These are phyloP conservation scores for Phytophthora agathidicida DNA, from an alignment of 352 stramenopile genomes.

Conservation along the genomic window DNA sequence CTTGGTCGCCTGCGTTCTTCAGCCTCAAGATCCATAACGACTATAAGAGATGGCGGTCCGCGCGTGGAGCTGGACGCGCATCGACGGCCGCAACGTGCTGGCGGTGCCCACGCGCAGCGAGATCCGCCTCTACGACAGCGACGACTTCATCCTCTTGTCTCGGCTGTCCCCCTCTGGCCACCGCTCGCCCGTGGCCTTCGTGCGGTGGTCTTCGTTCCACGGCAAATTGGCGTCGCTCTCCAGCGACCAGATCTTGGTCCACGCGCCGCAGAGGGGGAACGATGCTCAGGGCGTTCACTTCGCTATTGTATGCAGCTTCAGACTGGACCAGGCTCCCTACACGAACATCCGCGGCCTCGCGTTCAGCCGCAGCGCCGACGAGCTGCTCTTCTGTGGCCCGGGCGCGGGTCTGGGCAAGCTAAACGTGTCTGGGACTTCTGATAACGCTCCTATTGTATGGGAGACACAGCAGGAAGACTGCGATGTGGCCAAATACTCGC, in stretches of 20 bases:
- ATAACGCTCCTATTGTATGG: slow-evolving; percentile 36
- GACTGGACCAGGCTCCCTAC: slow-evolving; percentile 31
- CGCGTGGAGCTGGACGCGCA: slow-evolving; percentile 80
- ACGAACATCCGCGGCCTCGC: slow-evolving; percentile 49
- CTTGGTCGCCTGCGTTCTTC: too few species aligned
- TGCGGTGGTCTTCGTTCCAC: slow-evolving; percentile 82
- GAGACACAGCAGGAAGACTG: slow-evolving; percentile 13
- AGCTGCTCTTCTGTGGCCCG: slow-evolving; percentile 59
- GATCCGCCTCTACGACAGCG: slow-evolving; percentile 82
- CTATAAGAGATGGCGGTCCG: slow-evolving; percentile 31
- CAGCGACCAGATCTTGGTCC: slow-evolving; percentile 60
- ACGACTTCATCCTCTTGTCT: slow-evolving; percentile 82
- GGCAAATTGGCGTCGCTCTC: slow-evolving; percentile 81
- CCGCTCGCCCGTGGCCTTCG: slow-evolving; percentile 54
- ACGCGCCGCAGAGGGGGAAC: slow-evolving; percentile 58
- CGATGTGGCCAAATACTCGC: slow-evolving; percentile 81
- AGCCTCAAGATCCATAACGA: slow-evolving; percentile 16
- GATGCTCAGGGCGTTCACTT: slow-evolving; percentile 53
- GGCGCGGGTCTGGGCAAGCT: slow-evolving; percentile 54
- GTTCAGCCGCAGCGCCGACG: slow-evolving; percentile 69
- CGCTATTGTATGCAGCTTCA: slow-evolving; percentile 50
- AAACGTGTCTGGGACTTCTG: slow-evolving; percentile 38
- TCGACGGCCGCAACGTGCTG: slow-evolving; percentile 84
- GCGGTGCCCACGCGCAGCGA: slow-evolving; percentile 70
- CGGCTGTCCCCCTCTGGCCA: slow-evolving; percentile 68